These are phyloP conservation scores for Acanthamoeba royreba DNA, from an alignment of 208 protist species.

Conservation along the genomic window DNA sequence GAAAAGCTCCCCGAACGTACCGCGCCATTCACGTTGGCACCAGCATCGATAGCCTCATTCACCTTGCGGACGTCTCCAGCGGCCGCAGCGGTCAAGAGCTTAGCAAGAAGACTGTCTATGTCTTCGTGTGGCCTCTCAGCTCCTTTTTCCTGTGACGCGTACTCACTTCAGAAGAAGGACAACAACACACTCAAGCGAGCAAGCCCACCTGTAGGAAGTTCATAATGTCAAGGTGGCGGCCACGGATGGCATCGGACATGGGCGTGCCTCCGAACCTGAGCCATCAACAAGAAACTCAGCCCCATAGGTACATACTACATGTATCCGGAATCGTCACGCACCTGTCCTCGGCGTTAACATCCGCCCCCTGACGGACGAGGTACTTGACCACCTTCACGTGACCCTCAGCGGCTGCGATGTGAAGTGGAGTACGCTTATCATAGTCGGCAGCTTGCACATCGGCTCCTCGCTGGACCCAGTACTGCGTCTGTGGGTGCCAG, in stretches of 20 bases:
- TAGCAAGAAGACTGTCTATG: neutral
- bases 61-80: neutral
- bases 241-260: neutral
- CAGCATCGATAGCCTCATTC: neutral
- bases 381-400: conserved; percentile 61
- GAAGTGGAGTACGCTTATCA: conserved; percentile 62
- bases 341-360: conserved; percentile 47
- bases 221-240: neutral
- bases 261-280: neutral
- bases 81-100: neutral
- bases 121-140: neutral
- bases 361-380: conserved; percentile 48
- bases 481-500: neutral
- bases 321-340: neutral
- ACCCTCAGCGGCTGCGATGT: conserved; percentile 62
- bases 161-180: neutral
- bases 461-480: neutral
- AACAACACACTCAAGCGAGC: neutral
- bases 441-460: conserved; percentile 58
- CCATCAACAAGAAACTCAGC: neutral
- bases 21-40: neutral
- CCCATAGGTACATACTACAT: neutral
- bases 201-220: neutral
- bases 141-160: neutral
- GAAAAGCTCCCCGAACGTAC: neutral